Evolutionary conservation across 2,329 filamentous ascomycete genomes (phyloP), one percentile per base, ranked within the genome.

Genomic region (Cadophora gregata): DNA sequence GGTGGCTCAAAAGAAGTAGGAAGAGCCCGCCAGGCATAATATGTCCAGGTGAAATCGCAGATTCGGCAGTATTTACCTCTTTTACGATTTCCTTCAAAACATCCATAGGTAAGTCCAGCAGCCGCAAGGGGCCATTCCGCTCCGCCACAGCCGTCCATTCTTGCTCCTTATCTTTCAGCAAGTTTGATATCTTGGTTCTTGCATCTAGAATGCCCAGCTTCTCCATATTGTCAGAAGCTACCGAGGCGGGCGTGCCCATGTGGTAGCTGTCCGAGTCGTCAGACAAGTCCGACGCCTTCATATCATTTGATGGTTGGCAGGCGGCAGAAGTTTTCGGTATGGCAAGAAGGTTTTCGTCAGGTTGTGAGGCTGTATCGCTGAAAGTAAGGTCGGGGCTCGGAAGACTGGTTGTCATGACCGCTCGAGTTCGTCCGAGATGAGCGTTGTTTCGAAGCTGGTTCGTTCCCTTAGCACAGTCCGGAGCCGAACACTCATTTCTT

Each of bases 61-160:
- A 42, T 59, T 45, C 27, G 42, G 48, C 27, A 38, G 47, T 51
- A 51, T 73, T 76, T 80, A 89, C 90, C 85, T 96, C 90, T 79
- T 91, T 91, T 64, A 95, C 86, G 67, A 96, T 92, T 72, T 93
- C 84, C 71, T 91, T 90, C 51, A 96, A 79, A 24, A 96, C 85
- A 76, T 96, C 93, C 67, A 93, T 82, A 0, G 93, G 92, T 24
- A 96, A 83, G 75, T 94, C 90, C 29, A 96, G 81, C 58, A 96
- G 81, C 42, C 83, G 84, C 67, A 93, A 81, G 27, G 89, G 88
- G 47, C 82, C 82, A 67, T 82, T 84, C 70, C 81, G 83, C 63
- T 81, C 76, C 82, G 87, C 76, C 81, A 91, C 78, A 82, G 86
- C 78, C 86, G 90, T 81, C 86, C 86, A 77, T 89, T 90, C 81